Evolutionary conservation across 352 stramenopile genomes (phyloP).

Genomic region (Thalassiosira hispida): DNA sequence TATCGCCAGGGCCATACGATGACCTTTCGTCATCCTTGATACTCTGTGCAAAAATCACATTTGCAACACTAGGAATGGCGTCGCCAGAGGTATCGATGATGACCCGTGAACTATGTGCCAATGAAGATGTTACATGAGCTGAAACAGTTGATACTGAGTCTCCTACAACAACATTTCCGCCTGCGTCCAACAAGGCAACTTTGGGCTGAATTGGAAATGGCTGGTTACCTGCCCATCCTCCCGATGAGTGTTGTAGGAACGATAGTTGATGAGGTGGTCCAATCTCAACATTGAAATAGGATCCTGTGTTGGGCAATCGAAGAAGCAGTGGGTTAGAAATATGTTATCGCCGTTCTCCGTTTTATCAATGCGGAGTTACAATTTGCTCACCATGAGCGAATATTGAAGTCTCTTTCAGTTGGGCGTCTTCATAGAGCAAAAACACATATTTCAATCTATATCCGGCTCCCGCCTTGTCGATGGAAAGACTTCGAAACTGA

Average conservation of each 20-base stretch:
- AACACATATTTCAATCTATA: slow-evolving; percentile 64
- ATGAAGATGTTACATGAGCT: slow-evolving; percentile 57
- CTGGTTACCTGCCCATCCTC: slow-evolving; percentile 66
- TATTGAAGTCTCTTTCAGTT: slow-evolving; percentile 38
- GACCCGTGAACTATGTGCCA: slow-evolving; percentile 45
- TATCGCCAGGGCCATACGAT: slow-evolving; percentile 55
- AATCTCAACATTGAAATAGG: slow-evolving; percentile 63
- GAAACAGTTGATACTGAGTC: slow-evolving; percentile 51
- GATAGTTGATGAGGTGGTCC: slow-evolving; percentile 51
- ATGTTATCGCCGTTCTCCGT: neutral
- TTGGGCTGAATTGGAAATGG: slow-evolving; percentile 66
- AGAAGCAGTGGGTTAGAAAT: neutral
- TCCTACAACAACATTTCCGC: slow-evolving; percentile 60
- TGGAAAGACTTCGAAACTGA: slow-evolving; percentile 60
- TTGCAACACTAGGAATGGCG: slow-evolving; percentile 34
- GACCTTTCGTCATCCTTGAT: slow-evolving; percentile 45
- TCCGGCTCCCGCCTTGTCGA: slow-evolving; percentile 61
- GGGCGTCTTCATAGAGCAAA: slow-evolving; percentile 30
- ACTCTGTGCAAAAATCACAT: slow-evolving; percentile 43
- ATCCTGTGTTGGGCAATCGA: slow-evolving; percentile 27
- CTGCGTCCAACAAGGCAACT: slow-evolving; percentile 63
- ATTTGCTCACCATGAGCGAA: slow-evolving; percentile 39
- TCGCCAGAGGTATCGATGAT: slow-evolving; percentile 65
- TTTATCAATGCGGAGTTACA: neutral
- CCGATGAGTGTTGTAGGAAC: slow-evolving; percentile 44